Conservation (phyloP, 1,284 basidiomycete species). For the Cutaneotrichosporon spelunceum region DNA sequence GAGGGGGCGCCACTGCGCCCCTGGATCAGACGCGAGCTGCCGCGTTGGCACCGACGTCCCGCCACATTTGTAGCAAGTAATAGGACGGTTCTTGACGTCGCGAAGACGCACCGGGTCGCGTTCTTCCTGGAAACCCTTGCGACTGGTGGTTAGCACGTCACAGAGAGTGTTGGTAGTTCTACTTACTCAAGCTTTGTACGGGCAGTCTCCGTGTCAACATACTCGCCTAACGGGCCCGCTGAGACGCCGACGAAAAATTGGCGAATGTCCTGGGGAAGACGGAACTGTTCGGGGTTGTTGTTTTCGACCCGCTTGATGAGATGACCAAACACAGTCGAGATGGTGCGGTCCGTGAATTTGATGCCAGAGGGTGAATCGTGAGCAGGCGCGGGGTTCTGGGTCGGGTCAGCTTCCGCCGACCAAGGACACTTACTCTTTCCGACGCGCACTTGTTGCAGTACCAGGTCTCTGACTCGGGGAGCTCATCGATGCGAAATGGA, state of each 20-base stretch:
- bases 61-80: slow-evolving; percentile 86
- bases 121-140: slow-evolving; percentile 82
- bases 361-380: slow-evolving; percentile 10
- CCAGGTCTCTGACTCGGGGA: slow-evolving; percentile 84
- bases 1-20: slow-evolving; percentile 57
- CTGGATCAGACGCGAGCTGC: slow-evolving; percentile 39
- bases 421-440: slow-evolving; percentile 30
- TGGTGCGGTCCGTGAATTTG: slow-evolving; percentile 28
- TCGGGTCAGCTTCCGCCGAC: slow-evolving; percentile 9
- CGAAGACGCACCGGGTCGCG: slow-evolving; percentile 83
- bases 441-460: slow-evolving; percentile 62
- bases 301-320: slow-evolving; percentile 39
- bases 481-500: slow-evolving; percentile 80
- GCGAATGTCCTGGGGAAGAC: slow-evolving; percentile 80
- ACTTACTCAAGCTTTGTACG: slow-evolving; percentile 67
- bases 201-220: slow-evolving; percentile 72
- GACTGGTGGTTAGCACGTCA: slow-evolving; percentile 56
- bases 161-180: background rate
- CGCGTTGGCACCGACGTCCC: slow-evolving; percentile 61
- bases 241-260: slow-evolving; percentile 77
- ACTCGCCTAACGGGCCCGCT: slow-evolving; percentile 69
- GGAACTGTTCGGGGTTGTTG: slow-evolving; percentile 64
- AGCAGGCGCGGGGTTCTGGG: background rate
- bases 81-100: slow-evolving; percentile 74
- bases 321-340: slow-evolving; percentile 36